Evolutionary conservation across 345 rosid genomes (phyloP), one percentile per base, ranked within the genome.

Genomic region (Moringa oleifera): DNA sequence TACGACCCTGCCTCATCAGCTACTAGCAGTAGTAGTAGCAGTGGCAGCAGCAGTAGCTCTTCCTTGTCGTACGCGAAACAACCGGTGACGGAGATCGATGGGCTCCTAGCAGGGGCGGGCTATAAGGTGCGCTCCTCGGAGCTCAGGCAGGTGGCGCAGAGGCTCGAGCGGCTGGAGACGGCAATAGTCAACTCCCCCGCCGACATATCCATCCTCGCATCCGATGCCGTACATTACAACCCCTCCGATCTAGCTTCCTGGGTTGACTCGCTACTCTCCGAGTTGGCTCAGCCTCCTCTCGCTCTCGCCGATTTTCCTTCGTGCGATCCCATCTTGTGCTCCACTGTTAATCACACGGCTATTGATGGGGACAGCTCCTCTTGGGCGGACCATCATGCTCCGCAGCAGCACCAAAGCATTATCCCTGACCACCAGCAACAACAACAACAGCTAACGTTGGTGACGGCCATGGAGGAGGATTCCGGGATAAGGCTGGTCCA

Each of bases 401-500:
- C 36, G 23, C 28, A 23, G 51, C 51, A 28, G 20, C 68, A 41
- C 57, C 71, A 31, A 6, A 57, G 4, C 72, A 25, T 18, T 50
- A 57, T 16, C 68, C 21, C 33, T 21, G n/a, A n/a, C n/a, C n/a
- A n/a, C n/a, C n/a, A n/a, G n/a, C n/a, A 33, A 33, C 58, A 62
- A 23, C 70, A 64, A 23, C 68, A 78, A 68, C 73, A 63, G 56
- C 22, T 68, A 59, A 64, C 64, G 58, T 76, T 79, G 24, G 75
- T 61, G 9, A 59, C 80, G 25, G 79, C 84, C 0, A 36, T 72
- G 79, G 91, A 85, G 64, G 94, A 91, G 63, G 95, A 88, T 62
- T 80, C 92, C 37, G 95, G 91, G 28, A 90, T 91, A 18, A 71
- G 77, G 67, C 78, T 91, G 2, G 98, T 91, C 2, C 96, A 88